These are phyloP conservation scores for Pterulicium gracile DNA, from an alignment of 1,284 basidiomycete species.

Conservation along the genomic window DNA sequence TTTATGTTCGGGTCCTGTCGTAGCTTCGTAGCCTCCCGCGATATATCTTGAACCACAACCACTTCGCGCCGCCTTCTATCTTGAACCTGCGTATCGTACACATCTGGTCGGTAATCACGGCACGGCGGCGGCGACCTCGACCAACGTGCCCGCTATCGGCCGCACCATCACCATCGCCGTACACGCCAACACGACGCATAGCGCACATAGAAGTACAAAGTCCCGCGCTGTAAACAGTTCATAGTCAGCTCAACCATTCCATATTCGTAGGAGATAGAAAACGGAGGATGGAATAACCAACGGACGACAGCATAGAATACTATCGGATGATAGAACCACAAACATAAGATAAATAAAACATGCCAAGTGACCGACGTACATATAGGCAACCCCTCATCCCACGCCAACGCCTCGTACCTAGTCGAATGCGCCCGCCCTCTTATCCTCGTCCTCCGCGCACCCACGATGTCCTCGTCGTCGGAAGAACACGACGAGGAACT, in stretches of 20 bases:
- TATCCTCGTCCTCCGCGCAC: too few relatives aligned
- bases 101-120: too few relatives aligned
- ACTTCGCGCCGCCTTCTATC: too few relatives aligned
- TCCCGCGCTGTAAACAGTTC: not conserved
- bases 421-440: not conserved
- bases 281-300: too few relatives aligned
- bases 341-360: not conserved
- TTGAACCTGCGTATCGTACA: too few relatives aligned
- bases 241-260: too few relatives aligned
- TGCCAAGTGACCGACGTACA: not conserved
- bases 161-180: not conserved
- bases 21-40: too few relatives aligned
- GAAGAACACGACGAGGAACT: not conserved
- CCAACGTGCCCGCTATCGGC: not conserved
- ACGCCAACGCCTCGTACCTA: not conserved
- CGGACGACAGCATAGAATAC: too few relatives aligned
- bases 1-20: too few relatives aligned
- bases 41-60: too few relatives aligned
- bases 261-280: too few relatives aligned
- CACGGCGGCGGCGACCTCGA: too few relatives aligned
- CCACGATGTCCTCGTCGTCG: not conserved
- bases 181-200: not conserved
- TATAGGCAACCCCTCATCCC: not conserved
- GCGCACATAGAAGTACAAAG: conserved; percentile 1
- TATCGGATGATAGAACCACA: not conserved